phyloP scores from a whole-genome alignment of 306 rosid species.

The Lotus japonicus region DNA sequence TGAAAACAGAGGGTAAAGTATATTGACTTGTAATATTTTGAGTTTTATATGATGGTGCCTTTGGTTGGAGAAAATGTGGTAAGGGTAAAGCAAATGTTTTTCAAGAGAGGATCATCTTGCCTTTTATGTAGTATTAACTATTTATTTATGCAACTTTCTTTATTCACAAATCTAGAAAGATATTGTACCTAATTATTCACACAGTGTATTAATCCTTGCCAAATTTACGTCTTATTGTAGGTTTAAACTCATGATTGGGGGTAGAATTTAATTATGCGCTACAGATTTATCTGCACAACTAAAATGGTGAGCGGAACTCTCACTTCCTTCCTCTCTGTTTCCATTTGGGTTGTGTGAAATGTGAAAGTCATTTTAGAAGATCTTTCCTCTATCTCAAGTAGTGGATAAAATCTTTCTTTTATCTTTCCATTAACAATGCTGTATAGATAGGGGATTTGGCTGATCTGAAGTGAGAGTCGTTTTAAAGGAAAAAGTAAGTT shows the following conservation, averaged over 20 bases:
- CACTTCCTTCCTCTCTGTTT: not conserved
- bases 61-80: not conserved
- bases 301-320: slow-evolving; percentile 2
- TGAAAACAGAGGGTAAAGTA: not conserved
- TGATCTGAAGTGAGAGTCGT: no score
- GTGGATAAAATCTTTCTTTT: not conserved
- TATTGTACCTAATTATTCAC: no score
- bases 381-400: no score
- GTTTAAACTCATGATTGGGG: not conserved
- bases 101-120: not conserved
- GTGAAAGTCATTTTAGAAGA: no score
- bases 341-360: not conserved
- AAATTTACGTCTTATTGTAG: slow-evolving; percentile 11
- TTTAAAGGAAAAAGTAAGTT: no score
- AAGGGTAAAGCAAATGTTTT: not conserved
- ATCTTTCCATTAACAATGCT: not conserved
- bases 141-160: not conserved
- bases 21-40: not conserved
- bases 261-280: not conserved
- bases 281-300: not conserved
- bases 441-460: no score
- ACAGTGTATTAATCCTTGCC: not conserved
- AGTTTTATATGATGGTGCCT: not conserved
- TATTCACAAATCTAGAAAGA: not conserved
- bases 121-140: not conserved